These are phyloP conservation scores for Pelargonium cotyledonis DNA, from an alignment of 441 rosid genomes.

Conservation along the genomic window DNA sequence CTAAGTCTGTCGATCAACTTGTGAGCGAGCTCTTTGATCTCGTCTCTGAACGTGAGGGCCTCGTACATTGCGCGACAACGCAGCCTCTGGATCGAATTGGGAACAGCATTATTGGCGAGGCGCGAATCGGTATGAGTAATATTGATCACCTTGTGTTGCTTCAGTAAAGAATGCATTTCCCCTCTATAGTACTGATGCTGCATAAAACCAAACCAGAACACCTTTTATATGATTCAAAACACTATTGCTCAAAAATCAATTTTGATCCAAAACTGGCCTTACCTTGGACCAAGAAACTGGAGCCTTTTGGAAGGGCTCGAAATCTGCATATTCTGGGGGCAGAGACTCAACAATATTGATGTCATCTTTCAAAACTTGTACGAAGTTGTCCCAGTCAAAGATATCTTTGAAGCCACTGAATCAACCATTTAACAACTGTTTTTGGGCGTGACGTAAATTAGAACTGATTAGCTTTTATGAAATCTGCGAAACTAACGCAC, in stretches of 20 bases:
- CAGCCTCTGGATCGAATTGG: neutral
- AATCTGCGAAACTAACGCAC: slow-evolving; percentile 19
- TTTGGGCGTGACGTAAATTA: neutral
- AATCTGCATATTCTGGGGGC: slow-evolving; percentile 30
- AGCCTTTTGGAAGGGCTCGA: slow-evolving; percentile 33
- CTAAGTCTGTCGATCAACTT: slow-evolving; percentile 1
- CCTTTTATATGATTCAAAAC: neutral
- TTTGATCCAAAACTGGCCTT: too few species aligned
- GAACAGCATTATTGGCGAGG: slow-evolving; percentile 1
- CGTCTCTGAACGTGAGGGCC: neutral
- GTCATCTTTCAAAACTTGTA: slow-evolving; percentile 42
- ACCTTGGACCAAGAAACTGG: slow-evolving; percentile 70
- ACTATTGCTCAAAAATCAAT: too few species aligned
- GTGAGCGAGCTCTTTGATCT: slow-evolving; percentile 2
- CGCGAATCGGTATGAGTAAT: slow-evolving; percentile 1
- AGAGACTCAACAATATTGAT: slow-evolving; percentile 42
- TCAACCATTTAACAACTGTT: neutral
- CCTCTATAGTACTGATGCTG: neutral
- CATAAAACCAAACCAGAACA: neutral
- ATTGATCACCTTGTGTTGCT: slow-evolving; percentile 2
- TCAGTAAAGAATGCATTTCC: neutral
- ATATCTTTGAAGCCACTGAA: slow-evolving; percentile 57
- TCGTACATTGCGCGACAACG: neutral
- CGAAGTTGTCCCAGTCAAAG: slow-evolving; percentile 56
- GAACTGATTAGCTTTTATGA: too few species aligned